These are phyloP conservation scores for Pseudocercospora eumusae DNA, from an alignment of 2,329 filamentous ascomycete genomes.

Conservation along the genomic window DNA sequence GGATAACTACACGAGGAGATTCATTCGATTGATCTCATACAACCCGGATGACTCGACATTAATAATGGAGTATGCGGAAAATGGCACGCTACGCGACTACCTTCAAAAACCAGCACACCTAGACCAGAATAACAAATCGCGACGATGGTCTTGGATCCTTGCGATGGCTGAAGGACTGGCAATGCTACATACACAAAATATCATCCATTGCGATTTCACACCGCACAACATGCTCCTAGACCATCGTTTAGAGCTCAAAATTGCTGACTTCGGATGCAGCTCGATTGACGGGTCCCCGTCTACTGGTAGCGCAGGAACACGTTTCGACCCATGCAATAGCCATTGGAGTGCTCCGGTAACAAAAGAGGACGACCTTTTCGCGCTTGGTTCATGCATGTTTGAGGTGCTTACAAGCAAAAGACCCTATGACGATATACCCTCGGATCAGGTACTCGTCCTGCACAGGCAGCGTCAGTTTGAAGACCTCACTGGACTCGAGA, in stretches of 20 bases:
- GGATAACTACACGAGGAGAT: slow-evolving; percentile 6
- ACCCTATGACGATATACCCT: slow-evolving; percentile 1
- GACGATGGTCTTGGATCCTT: slow-evolving; percentile 6
- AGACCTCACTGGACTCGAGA: slow-evolving; percentile 9
- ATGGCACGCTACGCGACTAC: slow-evolving; percentile 6
- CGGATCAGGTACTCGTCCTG: slow-evolving; percentile 4
- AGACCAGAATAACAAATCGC: slow-evolving; percentile 1
- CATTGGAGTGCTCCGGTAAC: slow-evolving; percentile 3
- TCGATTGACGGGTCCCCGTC: slow-evolving; percentile 1
- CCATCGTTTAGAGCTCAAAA: slow-evolving; percentile 8
- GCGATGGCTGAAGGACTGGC: slow-evolving; percentile 10
- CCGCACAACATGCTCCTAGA: slow-evolving; percentile 12
- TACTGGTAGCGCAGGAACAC: slow-evolving; percentile 7
- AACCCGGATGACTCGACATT: slow-evolving; percentile 9
- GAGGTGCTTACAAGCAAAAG: slow-evolving; percentile 8
- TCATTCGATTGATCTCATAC: slow-evolving; percentile 8
- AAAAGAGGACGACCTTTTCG: slow-evolving; percentile 6
- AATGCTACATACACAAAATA: slow-evolving; percentile 6
- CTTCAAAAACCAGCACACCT: not conserved
- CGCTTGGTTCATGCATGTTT: slow-evolving; percentile 12
- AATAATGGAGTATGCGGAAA: slow-evolving; percentile 7
- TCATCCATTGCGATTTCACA: slow-evolving; percentile 13
- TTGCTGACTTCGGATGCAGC: slow-evolving; percentile 10
- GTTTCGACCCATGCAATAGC: slow-evolving; percentile 3
- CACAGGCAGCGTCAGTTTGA: slow-evolving; percentile 4